Evolutionary conservation across 257 asterid genomes (phyloP), one percentile per base, ranked within the genome.

Genomic region (Jasminum sambac): DNA sequence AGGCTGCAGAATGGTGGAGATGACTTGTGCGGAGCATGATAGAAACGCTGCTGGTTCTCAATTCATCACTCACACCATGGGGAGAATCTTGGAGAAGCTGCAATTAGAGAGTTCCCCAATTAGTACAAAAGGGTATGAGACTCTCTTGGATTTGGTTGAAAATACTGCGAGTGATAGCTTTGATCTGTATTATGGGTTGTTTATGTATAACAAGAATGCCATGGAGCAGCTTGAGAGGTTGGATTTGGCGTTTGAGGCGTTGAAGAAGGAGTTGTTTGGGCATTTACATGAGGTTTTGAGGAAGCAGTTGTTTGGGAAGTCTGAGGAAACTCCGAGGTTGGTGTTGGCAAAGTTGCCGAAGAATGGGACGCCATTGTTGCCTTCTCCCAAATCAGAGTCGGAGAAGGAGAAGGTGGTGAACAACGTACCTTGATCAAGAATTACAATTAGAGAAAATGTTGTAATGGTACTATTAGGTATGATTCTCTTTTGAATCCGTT

Each of bases 1-100:
- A 76, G 97, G 97, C 11, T 91, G 97, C 55, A 75, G 82, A 9
- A 91, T 91, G 97, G 97, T 81, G 68, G 95, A 85, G 66, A 91
- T 89, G 95, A 77, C 81, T 11, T 91, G 97, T 71, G 78, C 89
- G 0, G 96, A 91, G 68, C 97, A 91, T 70, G 97, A 91, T 59
- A 85, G 50, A 41, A 23, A 84, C 50, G 97, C 97, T 0, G 97
- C 97, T 0, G 92, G 95, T 1, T 87, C 93, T 25, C 97, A 91
- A 75, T 91, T 91, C 17, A 91, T 91, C 23, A 91, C 93, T 0
- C 97, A 91, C 82, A 85, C 95, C 0, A 73, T 89, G 92, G 97
- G 97, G 10, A 83, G 97, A 77, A 79, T 91, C 52, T 81, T 89
- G 61, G 92, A 89, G 91, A 91, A 91, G 72, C 30, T 91, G 79